A percentile compares a stretch with the other conserved stretches of the same genome.
Conservation (phyloP, 208 protist species). For the Histomonas meleagridis region DNA sequence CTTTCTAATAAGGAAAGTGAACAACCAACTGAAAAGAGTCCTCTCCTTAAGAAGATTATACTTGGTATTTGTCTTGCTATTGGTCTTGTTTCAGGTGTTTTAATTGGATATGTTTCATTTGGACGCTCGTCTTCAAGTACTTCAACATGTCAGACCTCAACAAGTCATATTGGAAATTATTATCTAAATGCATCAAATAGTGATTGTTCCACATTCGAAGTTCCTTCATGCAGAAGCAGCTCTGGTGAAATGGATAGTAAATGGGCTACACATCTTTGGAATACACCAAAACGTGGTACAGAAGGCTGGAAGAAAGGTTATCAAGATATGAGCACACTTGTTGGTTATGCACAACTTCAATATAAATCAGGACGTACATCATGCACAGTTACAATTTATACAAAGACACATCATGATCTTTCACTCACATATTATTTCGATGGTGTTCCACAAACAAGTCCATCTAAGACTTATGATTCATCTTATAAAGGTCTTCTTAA, state of each 20-base stretch:
- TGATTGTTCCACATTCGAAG: not conserved
- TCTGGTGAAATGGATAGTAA: not conserved
- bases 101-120: too few relatives aligned
- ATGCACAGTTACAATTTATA: conserved; percentile 20
- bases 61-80: too few relatives aligned
- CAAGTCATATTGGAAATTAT: too few relatives aligned
- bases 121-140: too few relatives aligned
- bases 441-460: conserved; percentile 34
- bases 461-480: not conserved
- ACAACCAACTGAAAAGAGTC: too few relatives aligned
- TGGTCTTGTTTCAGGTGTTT: too few relatives aligned
- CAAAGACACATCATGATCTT: not conserved
- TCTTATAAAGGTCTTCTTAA: conserved; percentile 14
- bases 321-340: conserved; percentile 47
- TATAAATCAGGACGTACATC: conserved; percentile 45
- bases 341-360: conserved; percentile 43
- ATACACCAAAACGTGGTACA: conserved; percentile 36
- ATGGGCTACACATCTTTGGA: conserved; percentile 27
- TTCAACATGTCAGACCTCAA: too few relatives aligned
- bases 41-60: too few relatives aligned
- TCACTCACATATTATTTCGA: conserved; percentile 49
- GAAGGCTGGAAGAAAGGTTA: conserved; percentile 37
- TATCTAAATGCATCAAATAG: too few relatives aligned
- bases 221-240: not conserved
- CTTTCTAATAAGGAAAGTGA: too few relatives aligned